phyloP scores from a whole-genome alignment of 768 basidiomycete genomes.

The Gloeostereum incarnatum region DNA sequence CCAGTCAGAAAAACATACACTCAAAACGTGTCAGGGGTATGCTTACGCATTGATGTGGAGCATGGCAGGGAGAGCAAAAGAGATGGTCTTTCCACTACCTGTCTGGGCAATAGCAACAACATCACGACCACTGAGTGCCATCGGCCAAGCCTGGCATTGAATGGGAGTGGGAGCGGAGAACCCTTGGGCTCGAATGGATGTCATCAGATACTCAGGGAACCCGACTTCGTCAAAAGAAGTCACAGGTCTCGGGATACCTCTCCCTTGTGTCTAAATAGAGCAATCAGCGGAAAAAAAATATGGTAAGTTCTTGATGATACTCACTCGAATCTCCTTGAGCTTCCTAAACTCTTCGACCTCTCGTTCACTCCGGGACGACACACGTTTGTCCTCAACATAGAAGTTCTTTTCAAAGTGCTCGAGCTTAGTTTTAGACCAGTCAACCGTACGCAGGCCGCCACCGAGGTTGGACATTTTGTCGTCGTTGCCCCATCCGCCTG shows the following conservation, averaged over 20 bases:
- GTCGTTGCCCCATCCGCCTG: conserved; percentile 30
- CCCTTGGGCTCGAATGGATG: conserved; percentile 89
- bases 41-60: conserved; percentile 98
- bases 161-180: conserved; percentile 89
- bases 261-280: conserved; percentile 68
- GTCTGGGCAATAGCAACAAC: conserved; percentile 97
- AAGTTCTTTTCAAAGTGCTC: conserved; percentile 97
- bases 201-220: conserved; percentile 94
- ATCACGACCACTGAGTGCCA: conserved; percentile 92
- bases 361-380: conserved; percentile 64
- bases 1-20: not conserved
- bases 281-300: conserved; percentile 2
- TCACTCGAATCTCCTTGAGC: conserved; percentile 80
- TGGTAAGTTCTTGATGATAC: conserved; percentile 6
- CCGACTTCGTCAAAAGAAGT: conserved; percentile 89
- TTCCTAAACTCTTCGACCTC: conserved; percentile 87
- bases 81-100: conserved; percentile 97
- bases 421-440: conserved; percentile 72
- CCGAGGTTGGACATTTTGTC: conserved; percentile 82
- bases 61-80: conserved; percentile 98
- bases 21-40: not conserved
- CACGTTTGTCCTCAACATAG: conserved; percentile 84
- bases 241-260: conserved; percentile 81
- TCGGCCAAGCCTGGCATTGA: conserved; percentile 99
- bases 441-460: conserved; percentile 69